A percentile compares a stretch with the other conserved stretches of the same genome.
phyloP scores from a whole-genome alignment of 2,329 filamentous ascomycete genomes.

The Epichloe sp. region DNA sequence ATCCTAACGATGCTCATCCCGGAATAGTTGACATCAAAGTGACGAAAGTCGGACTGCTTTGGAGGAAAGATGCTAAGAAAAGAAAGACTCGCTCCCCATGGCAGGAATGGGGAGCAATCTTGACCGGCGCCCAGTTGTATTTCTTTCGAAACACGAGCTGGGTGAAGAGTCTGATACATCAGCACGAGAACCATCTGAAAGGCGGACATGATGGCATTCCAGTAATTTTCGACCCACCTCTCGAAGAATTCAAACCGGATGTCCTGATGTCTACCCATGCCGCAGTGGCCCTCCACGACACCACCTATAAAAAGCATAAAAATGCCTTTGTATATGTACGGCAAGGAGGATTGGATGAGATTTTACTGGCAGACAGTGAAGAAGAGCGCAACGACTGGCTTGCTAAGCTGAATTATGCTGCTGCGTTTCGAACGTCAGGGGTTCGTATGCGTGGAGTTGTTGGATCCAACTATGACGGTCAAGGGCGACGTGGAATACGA shows the following conservation, averaged over 20 bases:
- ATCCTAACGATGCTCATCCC: conserved; percentile 74
- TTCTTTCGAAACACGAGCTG: conserved; percentile 89
- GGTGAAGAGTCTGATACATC: conserved; percentile 82
- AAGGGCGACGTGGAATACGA: conserved; percentile 57
- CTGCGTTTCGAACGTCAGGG: conserved; percentile 82
- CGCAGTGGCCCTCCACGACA: conserved; percentile 76
- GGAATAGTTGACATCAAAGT: conserved; percentile 96
- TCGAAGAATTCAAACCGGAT: conserved; percentile 89
- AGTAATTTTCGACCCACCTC: conserved; percentile 78
- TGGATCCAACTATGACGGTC: conserved; percentile 73
- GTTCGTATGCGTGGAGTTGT: conserved; percentile 82
- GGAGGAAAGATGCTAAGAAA: conserved; percentile 89
- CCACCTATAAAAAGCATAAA: conserved; percentile 87
- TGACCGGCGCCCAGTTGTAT: conserved; percentile 94
- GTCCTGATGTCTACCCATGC: conserved; percentile 86
- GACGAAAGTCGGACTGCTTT: conserved; percentile 86
- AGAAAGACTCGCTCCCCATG: conserved; percentile 90
- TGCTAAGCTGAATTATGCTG: conserved; percentile 89
- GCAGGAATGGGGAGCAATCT: conserved; percentile 96
- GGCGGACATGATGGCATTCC: conserved; percentile 62
- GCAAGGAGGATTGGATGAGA: conserved; percentile 76
- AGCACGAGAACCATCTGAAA: conserved; percentile 72
- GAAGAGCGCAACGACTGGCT: conserved; percentile 94
- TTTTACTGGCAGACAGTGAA: conserved; percentile 81
- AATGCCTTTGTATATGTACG: conserved; percentile 86